Conservation (phyloP, 106 monocot species). For the Dendrobium officinale region DNA sequence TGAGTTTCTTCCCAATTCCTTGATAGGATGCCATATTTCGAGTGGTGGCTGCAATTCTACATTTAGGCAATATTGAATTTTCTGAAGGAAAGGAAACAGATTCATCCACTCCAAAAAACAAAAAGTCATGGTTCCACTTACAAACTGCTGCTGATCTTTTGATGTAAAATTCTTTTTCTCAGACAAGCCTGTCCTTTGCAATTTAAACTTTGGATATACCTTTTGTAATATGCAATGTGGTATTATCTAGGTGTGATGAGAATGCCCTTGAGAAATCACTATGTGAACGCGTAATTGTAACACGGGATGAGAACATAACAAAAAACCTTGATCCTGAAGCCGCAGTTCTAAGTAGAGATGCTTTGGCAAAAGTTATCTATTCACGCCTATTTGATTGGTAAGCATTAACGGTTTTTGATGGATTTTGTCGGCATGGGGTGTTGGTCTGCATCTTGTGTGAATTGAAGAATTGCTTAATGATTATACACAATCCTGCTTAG, state of each 20-base stretch:
- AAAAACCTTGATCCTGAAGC: conserved; percentile 38
- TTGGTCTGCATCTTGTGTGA: background rate
- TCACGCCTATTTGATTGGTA: conserved; percentile 59
- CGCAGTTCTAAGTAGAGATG: conserved; percentile 47
- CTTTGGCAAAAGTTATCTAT: conserved; percentile 51
- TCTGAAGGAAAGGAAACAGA: conserved; percentile 39
- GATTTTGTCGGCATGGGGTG: background rate
- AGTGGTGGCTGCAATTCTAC: conserved; percentile 54
- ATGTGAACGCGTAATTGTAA: conserved; percentile 49
- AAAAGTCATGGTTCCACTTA: conserved; percentile 47
- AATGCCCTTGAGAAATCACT: conserved; percentile 47
- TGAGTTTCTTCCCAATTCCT: background rate
- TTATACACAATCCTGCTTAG: conserved; percentile 14
- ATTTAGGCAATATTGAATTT: conserved; percentile 57
- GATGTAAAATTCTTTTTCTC: conserved; percentile 24
- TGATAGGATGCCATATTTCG: conserved; percentile 53
- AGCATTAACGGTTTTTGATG: conserved; percentile 7
- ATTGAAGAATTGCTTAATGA: background rate
- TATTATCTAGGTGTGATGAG: conserved; percentile 36
- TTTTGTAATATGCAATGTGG: background rate
- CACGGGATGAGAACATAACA: conserved; percentile 48
- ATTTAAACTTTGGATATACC: background rate
- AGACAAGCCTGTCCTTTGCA: background rate
- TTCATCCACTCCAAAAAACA: conserved; percentile 49
- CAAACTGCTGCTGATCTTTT: conserved; percentile 53